Conservation (phyloP, 805 yeast genomes). For the Phaffomyces opuntiae region DNA sequence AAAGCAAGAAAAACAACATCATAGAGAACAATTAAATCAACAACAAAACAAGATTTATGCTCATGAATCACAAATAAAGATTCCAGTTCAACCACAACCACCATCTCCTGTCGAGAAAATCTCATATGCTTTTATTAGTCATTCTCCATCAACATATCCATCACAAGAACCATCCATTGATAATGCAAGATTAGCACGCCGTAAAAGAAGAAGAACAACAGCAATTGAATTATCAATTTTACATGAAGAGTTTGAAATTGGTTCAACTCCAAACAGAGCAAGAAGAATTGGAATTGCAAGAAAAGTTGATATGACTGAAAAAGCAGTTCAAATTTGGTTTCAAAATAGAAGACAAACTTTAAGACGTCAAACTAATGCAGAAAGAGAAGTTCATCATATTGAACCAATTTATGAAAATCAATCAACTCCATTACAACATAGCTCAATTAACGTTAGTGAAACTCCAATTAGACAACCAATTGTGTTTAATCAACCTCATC, state of each 20-base stretch:
- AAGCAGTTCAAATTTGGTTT: slow-evolving; percentile 98
- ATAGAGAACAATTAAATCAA: no score
- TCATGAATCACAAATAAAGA: slow-evolving; percentile 1
- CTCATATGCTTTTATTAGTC: slow-evolving; percentile 82
- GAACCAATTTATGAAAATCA: slow-evolving; percentile 15
- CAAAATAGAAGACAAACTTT: slow-evolving; percentile 89
- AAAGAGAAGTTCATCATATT: slow-evolving; percentile 23
- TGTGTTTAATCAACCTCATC: background rate
- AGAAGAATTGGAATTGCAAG: slow-evolving; percentile 74
- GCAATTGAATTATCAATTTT: slow-evolving; percentile 78
- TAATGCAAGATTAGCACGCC: slow-evolving; percentile 86
- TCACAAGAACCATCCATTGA: slow-evolving; percentile 78
- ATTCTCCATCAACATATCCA: slow-evolving; percentile 85
- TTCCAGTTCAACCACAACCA: slow-evolving; percentile 1
- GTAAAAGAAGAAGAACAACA: slow-evolving; percentile 92
- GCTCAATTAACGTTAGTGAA: background rate
- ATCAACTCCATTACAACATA: slow-evolving; percentile 2
- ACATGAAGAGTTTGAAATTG: slow-evolving; percentile 68
- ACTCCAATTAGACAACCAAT: slow-evolving; percentile 10
- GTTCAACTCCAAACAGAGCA: slow-evolving; percentile 75
- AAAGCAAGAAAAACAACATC: background rate
- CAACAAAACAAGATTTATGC: no score
- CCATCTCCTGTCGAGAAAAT: slow-evolving; percentile 26
- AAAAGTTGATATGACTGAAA: slow-evolving; percentile 88
- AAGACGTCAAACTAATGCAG: slow-evolving; percentile 40